phyloP scores from a whole-genome alignment of 1,284 basidiomycete species.

The Pascua guehoae region DNA sequence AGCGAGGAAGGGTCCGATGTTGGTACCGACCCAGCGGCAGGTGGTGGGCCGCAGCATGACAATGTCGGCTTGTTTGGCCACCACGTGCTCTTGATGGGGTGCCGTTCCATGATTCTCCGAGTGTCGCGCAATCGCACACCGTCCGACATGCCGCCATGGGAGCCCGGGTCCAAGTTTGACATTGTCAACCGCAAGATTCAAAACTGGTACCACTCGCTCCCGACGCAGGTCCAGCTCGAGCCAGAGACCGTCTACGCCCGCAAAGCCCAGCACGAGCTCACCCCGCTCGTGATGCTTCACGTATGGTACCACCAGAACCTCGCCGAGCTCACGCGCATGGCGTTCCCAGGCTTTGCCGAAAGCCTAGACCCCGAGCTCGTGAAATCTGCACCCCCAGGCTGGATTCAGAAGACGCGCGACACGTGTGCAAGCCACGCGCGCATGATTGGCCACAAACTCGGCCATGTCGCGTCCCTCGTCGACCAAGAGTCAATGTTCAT shows the following conservation, averaged over 20 bases:
- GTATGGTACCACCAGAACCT: constrained; percentile 23
- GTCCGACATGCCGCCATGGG: constrained; percentile 16
- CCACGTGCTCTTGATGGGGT: constrained; percentile 14
- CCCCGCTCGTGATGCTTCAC: constrained; percentile 21
- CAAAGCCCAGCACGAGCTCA: constrained; percentile 19
- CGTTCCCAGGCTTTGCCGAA: constrained; percentile 21
- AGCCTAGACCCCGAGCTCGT: constrained; percentile 7
- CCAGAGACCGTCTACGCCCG: constrained; percentile 21
- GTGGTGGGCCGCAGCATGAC: not conserved
- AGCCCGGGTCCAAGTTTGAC: constrained; percentile 8
- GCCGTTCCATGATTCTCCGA: constrained; percentile 14
- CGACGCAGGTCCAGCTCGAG: constrained; percentile 16
- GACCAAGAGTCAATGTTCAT: constrained; percentile 16
- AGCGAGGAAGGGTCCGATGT: not conserved
- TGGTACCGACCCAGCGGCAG: not conserved
- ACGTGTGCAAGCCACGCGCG: constrained; percentile 15
- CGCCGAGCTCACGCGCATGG: constrained; percentile 17
- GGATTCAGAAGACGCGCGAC: constrained; percentile 15
- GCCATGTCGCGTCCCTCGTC: constrained; percentile 11
- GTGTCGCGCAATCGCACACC: constrained; percentile 9
- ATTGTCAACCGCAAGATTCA: constrained; percentile 12
- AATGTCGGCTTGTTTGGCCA: constrained; percentile 18
- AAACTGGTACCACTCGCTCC: constrained; percentile 12
- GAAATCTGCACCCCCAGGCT: constrained; percentile 10
- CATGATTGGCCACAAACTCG: constrained; percentile 8